Evolutionary conservation across 2,329 filamentous ascomycete genomes (phyloP), one percentile per base, ranked within the genome.

Genomic region (Pseudocercospora macadamiae): DNA sequence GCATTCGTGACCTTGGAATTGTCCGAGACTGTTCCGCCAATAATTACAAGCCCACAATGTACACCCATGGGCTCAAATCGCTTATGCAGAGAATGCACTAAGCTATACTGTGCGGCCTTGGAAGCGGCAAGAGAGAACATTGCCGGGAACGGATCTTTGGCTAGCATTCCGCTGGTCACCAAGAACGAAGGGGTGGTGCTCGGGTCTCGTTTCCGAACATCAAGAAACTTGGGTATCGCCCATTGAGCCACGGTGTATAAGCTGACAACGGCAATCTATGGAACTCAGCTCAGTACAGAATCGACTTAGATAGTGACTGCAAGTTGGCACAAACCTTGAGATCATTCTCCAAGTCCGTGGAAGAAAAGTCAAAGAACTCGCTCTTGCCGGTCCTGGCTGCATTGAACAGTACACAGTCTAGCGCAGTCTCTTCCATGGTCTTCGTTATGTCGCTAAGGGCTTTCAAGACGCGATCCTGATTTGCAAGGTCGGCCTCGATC

Each of bases 351-450:
- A 83, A 74, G 21, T 81, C 76, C 32, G 75, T 69, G 2, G 79
- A 73, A 3, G 64, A 62, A 30, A 75, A 75, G n/a, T 73, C 70
- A 5, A 82, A 66, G 1, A 80, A 68, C 1, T 73, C 66, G 9
- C 73, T 77, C 1, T 73, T 70, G 10, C 72, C 72, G 2, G 82
- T 75, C 0, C 77, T 69, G 1, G 81, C 81, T 0, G 81, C 80
- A 60, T 83, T 83, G 73, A 77, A 83, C 48, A 81, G 76, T 1
- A 83, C 69, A 10, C 76, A 76, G 39, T 81, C 77, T 0, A 81
- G 28, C 10, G 59, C 71, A 1, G 68, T 64, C 30, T 72, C 74
- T 16, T 60, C 61, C n/a, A 68, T 48, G 10, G 74, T 64, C 8
- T 74, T 71, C 12, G 77, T 77, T 3, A 79, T 71, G 19, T 77